Base-by-base conservation (phyloP, 1,284 basidiomycete genomes). In the Cystobasidiaceae sp. region DNA sequence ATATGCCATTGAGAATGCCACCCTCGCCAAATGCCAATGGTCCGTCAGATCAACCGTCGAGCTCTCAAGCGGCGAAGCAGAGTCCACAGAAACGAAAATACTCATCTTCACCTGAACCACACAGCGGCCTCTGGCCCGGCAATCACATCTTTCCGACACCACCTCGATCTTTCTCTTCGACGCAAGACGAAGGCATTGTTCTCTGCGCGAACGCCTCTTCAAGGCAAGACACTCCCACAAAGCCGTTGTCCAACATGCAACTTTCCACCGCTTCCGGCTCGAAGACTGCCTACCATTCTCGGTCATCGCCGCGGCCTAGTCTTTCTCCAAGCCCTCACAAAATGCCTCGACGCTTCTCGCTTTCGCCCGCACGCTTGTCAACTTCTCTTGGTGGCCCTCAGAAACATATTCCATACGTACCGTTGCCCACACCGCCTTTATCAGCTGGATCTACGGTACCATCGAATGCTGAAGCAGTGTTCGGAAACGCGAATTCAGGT, bases 121-220 rank as follows among this genome's bases (percentile, higher is more conserved):
- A 37, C 33, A 25, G 33, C 33, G 15, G 25, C 33, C 41, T 21
- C 32, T 8, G 25, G 50, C 17, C 19, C 32, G 5, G 25, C 33
- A 39, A 30, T 57, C 23, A 27, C 23, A 27, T 44, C 13, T 27
- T 33, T 23, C 54, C 54, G 41, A 57, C 54, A 25, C 39, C 54
- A 19, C 54, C 54, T 45, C 33, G 39, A 44, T 45, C 43, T 23
- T 54, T 54, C 33, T 54, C 51, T 25, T 41, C 37, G n/a, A n/a
- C n/a, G n/a, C n/a, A n/a, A n/a, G n/a, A n/a, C n/a, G n/a, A n/a
- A n/a, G n/a, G n/a, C n/a, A n/a, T n/a, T n/a, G n/a, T n/a, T n/a
- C n/a, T n/a, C n/a, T n/a, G n/a, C n/a, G n/a, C n/a, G n/a, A n/a
- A n/a, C n/a, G n/a, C n/a, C n/a, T n/a, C n/a, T n/a, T n/a, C n/a